Evolutionary conservation across 768 basidiomycete species (phyloP).

Genomic region (Boletellus sp.): DNA sequence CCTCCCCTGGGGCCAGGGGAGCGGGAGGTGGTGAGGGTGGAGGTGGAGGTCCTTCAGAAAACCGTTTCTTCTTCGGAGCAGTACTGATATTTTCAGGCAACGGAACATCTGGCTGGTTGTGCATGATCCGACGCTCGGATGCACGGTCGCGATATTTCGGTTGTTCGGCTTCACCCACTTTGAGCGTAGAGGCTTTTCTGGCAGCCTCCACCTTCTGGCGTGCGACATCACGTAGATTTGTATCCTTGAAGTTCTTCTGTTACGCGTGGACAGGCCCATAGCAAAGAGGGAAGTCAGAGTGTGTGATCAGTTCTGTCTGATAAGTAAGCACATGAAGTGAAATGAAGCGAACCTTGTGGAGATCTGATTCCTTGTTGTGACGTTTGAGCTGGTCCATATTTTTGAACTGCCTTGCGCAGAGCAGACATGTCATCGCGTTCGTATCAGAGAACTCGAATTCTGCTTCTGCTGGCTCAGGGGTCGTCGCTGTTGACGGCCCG

Average conservation of each 20-base stretch:
- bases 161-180: constrained; percentile 38
- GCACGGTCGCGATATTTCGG: constrained; percentile 96
- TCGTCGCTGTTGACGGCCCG: constrained; percentile 29
- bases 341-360: constrained; percentile 82
- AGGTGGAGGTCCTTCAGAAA: constrained; percentile 53
- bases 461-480: constrained; percentile 43
- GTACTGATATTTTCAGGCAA: constrained; percentile 45
- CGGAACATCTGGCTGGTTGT: constrained; percentile 89
- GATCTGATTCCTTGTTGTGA: constrained; percentile 89
- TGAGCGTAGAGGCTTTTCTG: constrained; percentile 33
- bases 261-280: constrained; percentile 4
- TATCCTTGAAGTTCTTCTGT: constrained; percentile 85
- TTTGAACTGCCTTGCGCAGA: constrained; percentile 95
- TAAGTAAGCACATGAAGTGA: constrained; percentile 21
- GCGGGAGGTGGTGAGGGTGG: constrained; percentile 61
- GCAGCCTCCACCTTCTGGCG: constrained; percentile 57
- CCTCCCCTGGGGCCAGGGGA: constrained; percentile 67
- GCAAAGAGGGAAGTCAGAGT: constrained; percentile 16
- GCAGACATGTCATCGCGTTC: constrained; percentile 70
- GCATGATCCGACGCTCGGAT: constrained; percentile 82
- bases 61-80: constrained; percentile 39
- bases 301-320: constrained; percentile 29
- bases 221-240: constrained; percentile 67
- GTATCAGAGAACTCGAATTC: constrained; percentile 86
- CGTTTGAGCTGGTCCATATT: constrained; percentile 76